A percentile compares a stretch with the other conserved stretches of the same genome.
These are phyloP conservation scores for Colletotrichum paranaense DNA, from an alignment of 2,329 filamentous ascomycete species.

Conservation along the genomic window DNA sequence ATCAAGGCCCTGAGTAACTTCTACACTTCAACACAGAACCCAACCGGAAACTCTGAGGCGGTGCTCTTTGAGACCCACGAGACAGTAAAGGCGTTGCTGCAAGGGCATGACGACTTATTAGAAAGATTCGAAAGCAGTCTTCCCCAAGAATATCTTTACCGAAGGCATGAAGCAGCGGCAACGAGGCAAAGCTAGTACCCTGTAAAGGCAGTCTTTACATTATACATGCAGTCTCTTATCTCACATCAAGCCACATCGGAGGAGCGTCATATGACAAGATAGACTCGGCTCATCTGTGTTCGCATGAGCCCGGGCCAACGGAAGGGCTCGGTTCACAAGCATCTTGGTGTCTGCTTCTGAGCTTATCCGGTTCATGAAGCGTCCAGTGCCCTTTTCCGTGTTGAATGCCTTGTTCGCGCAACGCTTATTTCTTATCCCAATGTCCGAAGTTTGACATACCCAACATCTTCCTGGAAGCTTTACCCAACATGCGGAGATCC, in stretches of 20 bases:
- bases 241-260: background rate
- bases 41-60: background rate
- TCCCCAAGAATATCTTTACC: slow-evolving; percentile 12
- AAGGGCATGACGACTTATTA: slow-evolving; percentile 21
- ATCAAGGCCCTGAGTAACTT: slow-evolving; percentile 24
- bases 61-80: slow-evolving; percentile 10
- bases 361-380: background rate
- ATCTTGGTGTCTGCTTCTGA: too few relatives aligned
- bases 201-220: background rate
- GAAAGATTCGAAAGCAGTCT: slow-evolving; percentile 28
- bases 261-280: background rate
- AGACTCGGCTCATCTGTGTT: background rate
- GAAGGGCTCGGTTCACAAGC: background rate
- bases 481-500: slow-evolving; percentile 14
- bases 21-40: background rate
- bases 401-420: background rate
- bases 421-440: background rate
- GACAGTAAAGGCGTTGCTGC: slow-evolving; percentile 1
- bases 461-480: background rate
- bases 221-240: background rate
- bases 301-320: too few relatives aligned
- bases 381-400: background rate
- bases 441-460: background rate
- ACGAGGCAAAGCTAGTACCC: background rate
- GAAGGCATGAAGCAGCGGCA: background rate